Evolutionary conservation across 2,329 filamentous ascomycete genomes (phyloP), one percentile per base, ranked within the genome.

Genomic region (Nigrograna mackinnonii): DNA sequence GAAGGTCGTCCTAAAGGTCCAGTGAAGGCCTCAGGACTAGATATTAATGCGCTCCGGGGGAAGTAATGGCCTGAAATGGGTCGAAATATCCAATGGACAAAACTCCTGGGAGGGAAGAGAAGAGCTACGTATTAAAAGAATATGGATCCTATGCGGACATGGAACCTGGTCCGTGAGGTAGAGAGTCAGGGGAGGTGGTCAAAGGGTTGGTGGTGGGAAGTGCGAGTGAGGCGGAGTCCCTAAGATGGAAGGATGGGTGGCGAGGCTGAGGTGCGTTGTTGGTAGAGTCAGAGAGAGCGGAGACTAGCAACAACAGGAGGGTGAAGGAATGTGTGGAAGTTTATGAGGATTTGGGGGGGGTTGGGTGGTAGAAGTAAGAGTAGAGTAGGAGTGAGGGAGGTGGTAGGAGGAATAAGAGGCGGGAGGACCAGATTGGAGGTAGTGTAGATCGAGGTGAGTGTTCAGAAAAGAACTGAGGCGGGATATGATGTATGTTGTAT

Each of bases 1-100:
- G 37, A 42, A 37, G 43, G 34, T 49, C 49, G 63, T 69, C 66
- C 67, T 68, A 61, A 52, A 57, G 64, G 62, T 69, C 66, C 64
- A 69, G 46, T 62, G 40, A 69, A 70, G 67, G 66, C 60, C 65
- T 68, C 66, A 64, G 64, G 65, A 62, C 66, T 58, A 24, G 38
- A 39, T 21, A 49, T 47, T 46, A 58, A 43, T 55, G 43, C 35
- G 39, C 45, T 60, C 53, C 57, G 18, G n/a, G 14, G 50, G 43
- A 36, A 44, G 33, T 30, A 42, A n/a, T n/a, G n/a, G n/a, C n/a
- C n/a, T n/a, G n/a, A 43, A 43, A 7, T 13, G 30, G 38, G 14
- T 22, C 33, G 21, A 35, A 46, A 33, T 46, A 30, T 48, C 49
- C 46, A 45, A 50, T 35, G 47, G 37, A 46, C 47, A 43, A 39